Conservation (phyloP, 2,329 filamentous ascomycete species). For the Xylaria sp. region DNA sequence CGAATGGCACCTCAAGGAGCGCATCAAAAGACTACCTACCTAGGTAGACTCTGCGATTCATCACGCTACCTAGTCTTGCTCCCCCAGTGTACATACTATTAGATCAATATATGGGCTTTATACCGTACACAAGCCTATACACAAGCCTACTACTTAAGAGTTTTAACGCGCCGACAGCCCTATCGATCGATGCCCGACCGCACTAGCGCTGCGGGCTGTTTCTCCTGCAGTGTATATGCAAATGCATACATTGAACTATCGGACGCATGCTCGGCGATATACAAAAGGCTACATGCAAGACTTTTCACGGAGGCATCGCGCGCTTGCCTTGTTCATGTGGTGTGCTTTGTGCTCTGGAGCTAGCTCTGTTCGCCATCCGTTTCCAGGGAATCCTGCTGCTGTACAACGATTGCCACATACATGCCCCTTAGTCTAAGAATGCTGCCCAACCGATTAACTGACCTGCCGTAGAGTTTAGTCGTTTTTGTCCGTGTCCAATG, state of each 20-base stretch:
- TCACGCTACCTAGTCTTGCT: no score
- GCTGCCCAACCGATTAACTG: conserved; percentile 5
- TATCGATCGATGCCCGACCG: not conserved
- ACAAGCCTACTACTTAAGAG: not conserved
- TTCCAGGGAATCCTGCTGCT: conserved; percentile 2
- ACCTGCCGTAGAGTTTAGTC: not conserved
- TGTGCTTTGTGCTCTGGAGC: conserved; percentile 5
- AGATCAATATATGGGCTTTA: no score
- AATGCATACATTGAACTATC: not conserved
- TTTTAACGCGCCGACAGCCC: not conserved
- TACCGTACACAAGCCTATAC: no score
- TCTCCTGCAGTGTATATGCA: not conserved
- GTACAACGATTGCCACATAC: conserved; percentile 15
- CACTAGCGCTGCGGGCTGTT: conserved; percentile 5
- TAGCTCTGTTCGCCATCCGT: conserved; percentile 4
- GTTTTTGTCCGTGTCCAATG: not conserved
- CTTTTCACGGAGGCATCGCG: conserved; percentile 1
- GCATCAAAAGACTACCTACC: no score
- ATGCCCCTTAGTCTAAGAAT: not conserved
- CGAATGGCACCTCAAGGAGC: not conserved
- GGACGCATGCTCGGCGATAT: conserved; percentile 18
- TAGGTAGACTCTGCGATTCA: no score
- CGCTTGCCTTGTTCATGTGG: conserved; percentile 5
- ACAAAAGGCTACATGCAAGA: not conserved
- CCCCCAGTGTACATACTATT: no score